Base-by-base conservation (phyloP, 192 early-diverging fungal genomes). In the Borealophlyctis nickersoniae region DNA sequence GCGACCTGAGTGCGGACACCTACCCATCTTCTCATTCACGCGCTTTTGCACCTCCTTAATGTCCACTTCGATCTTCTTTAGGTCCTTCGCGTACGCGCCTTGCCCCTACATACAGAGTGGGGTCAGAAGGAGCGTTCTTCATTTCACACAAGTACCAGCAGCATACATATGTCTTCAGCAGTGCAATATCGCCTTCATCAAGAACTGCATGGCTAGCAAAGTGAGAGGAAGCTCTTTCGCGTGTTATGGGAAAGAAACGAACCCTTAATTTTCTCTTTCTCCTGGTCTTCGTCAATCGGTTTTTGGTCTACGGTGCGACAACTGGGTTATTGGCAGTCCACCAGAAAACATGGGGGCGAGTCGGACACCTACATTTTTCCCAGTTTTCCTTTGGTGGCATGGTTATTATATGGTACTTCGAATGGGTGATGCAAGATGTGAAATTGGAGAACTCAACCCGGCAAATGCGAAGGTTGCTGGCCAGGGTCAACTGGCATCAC, bases 31-130 rank as follows among this genome's bases (percentile, higher is more conserved):
- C 73, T 99, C 95, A 75, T 95, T 98, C 65, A 99, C 95, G 28
- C 92, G 82, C 83, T 98, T 98, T 78, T 99, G 97, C 27, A 88
- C 85, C 53, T 98, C 97, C 79, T 93, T 95, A 67, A 99, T 98
- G 36, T 95, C 92, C 56, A 82, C 84, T 65, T 98, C 97, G 32
- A 95, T 85, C 59, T 87, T 87, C 74, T 92, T 96, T 65, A 99
- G 86, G 62, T 98, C 94, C 62, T 89, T 88, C 22, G 94, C 94
- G 62, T 99, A 99, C 31, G 97, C 92, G 27, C 97, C 97, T 83
- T 95, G 92, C 54, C 97, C 97, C 92, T 94, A 67, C 54, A 34
- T 0, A 65, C 27, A 59, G 4, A 23, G 28, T 58, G 36, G 11
- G n/a, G 9, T 14, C 49, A 53, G 50, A 32, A 52, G 5, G 24